Conservation (phyloP, 2,329 filamentous ascomycete species). For the Ceratocystis diversiconidia region DNA sequence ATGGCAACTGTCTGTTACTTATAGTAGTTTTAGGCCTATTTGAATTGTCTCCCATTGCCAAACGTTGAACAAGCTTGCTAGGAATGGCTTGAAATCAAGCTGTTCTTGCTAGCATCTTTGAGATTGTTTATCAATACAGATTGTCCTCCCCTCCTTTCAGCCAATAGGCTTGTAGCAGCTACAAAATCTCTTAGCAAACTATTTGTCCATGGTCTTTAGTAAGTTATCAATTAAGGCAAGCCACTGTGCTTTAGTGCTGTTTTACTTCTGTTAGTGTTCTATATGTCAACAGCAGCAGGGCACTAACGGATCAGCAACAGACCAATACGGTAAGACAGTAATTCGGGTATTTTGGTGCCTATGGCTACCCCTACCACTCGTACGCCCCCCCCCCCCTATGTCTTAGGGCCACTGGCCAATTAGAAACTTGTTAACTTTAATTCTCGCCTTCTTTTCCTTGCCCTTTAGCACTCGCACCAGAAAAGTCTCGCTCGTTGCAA, state of each 20-base stretch:
- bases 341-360: neutral
- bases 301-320: neutral
- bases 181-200: neutral
- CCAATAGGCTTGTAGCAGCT: neutral
- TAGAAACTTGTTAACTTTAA: neutral
- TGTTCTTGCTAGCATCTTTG: neutral
- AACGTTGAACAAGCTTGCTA: too few species aligned
- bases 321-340: neutral
- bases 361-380: neutral
- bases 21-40: too few species aligned
- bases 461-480: neutral
- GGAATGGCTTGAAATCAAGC: too few species aligned
- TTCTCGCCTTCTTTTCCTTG: neutral
- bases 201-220: conserved; percentile 5
- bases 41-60: too few species aligned
- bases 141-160: neutral
- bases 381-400: neutral
- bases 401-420: neutral
- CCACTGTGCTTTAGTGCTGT: neutral
- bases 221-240: neutral
- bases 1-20: too few species aligned
- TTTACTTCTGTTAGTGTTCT: neutral
- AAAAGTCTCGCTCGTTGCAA: neutral
- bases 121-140: neutral
- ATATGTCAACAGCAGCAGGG: neutral